Percentiles rank a stretch among this genome's conserved stretches.
phyloP scores from a whole-genome alignment of 148 eudicot species.

The Rhododendron simsii region DNA sequence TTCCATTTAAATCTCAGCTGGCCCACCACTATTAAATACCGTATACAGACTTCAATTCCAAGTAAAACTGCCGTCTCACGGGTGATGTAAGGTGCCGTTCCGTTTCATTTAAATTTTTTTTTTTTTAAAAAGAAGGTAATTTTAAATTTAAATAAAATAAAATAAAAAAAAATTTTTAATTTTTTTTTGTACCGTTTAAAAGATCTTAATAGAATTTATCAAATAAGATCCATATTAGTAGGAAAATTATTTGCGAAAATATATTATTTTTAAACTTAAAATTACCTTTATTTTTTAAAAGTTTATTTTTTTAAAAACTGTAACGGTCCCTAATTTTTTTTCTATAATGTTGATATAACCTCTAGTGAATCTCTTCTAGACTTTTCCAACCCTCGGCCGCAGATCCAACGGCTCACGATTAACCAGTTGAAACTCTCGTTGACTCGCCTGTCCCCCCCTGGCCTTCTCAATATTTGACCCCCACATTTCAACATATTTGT shows the following conservation, averaged over 20 bases:
- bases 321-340: background rate
- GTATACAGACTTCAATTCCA: background rate
- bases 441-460: background rate
- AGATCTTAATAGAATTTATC: no score
- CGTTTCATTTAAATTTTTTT: no score
- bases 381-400: background rate
- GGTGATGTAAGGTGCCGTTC: background rate
- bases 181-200: no score
- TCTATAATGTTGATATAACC: background rate
- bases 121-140: no score
- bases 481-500: background rate
- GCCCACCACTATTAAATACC: background rate
- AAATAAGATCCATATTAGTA: no score
- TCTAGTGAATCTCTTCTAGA: background rate
- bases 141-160: no score
- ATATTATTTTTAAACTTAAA: no score
- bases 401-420: background rate
- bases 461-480: background rate
- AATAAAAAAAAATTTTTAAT: no score
- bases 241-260: no score
- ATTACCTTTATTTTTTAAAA: no score
- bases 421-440: background rate
- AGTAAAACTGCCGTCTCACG: background rate
- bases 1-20: background rate
- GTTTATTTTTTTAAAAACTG: no score